A percentile compares a stretch with the other conserved stretches of the same genome.
Evolutionary conservation across 1,139 yeast genomes (phyloP).

Genomic region (Sugiyamaella castrensis): DNA sequence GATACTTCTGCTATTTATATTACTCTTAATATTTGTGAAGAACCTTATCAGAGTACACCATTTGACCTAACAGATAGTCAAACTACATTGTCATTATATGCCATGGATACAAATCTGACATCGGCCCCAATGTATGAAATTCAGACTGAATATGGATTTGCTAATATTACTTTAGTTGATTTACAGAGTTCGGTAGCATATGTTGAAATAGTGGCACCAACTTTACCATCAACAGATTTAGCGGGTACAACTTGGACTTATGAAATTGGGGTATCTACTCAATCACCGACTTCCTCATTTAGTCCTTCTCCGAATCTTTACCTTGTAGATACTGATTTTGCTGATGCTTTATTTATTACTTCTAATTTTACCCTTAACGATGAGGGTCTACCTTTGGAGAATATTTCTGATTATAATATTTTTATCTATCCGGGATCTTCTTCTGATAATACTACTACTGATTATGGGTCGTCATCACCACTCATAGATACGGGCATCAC

Average conservation of each 20-base stretch:
- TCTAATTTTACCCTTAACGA: conserved; percentile 48
- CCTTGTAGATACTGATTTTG: conserved; percentile 70
- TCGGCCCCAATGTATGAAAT: conserved; percentile 12
- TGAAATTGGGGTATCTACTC: conserved; percentile 67
- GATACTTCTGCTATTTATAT: conserved; percentile 17
- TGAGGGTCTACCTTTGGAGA: conserved; percentile 20
- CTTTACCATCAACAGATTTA: conserved; percentile 2
- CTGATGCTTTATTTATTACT: conserved; percentile 65
- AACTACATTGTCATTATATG: conserved; percentile 21
- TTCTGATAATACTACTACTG: conserved; percentile 4
- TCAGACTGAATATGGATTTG: conserved; percentile 26
- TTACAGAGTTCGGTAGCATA: conserved; percentile 16
- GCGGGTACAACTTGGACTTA: conserved; percentile 40
- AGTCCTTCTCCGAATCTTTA: conserved; percentile 57
- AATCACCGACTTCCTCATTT: conserved; percentile 66
- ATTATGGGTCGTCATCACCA: not conserved
- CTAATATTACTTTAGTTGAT: conserved; percentile 25
- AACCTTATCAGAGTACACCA: conserved; percentile 15
- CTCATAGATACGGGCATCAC: not conserved
- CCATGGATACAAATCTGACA: conserved; percentile 15
- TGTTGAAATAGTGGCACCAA: conserved; percentile 26
- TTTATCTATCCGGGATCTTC: conserved; percentile 36
- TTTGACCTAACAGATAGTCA: conserved; percentile 15
- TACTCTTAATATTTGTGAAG: conserved; percentile 26
- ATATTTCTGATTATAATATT: conserved; percentile 23